Percentiles rank a stretch among this genome's conserved stretches.
These are phyloP conservation scores for Neostapfia colusana DNA, from an alignment of 176 grass and related monocot species.

Conservation along the genomic window DNA sequence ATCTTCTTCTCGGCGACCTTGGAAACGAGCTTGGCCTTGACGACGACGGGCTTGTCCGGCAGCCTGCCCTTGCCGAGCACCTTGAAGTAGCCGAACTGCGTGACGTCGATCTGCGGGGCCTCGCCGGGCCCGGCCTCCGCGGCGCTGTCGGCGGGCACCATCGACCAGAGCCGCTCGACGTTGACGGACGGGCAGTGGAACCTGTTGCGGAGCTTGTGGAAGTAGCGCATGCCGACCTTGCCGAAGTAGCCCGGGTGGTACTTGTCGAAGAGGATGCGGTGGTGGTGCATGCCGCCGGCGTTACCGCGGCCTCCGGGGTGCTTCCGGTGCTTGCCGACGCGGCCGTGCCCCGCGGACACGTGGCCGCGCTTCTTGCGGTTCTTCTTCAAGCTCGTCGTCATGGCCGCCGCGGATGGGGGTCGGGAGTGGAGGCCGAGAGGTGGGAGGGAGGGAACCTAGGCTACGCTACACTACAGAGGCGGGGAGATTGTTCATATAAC, in stretches of 20 bases:
- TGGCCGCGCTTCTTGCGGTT: slow-evolving; percentile 94
- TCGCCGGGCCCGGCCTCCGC: slow-evolving; percentile 47
- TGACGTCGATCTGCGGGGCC: slow-evolving; percentile 69
- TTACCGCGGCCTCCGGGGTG: slow-evolving; percentile 86
- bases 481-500: slow-evolving; percentile 21
- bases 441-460: slow-evolving; percentile 33
- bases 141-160: slow-evolving; percentile 66
- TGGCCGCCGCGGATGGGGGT: slow-evolving; percentile 23
- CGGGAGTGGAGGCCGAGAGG: slow-evolving; percentile 17
- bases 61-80: slow-evolving; percentile 78
- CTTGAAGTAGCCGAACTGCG: slow-evolving; percentile 95
- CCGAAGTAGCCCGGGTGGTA: slow-evolving; percentile 92
- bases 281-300: slow-evolving; percentile 96
- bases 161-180: slow-evolving; percentile 79
- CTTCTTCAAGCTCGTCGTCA: slow-evolving; percentile 90
- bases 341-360: slow-evolving; percentile 83
- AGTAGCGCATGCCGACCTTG: slow-evolving; percentile 97
- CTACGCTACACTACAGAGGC: neutral
- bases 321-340: slow-evolving; percentile 95
- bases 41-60: slow-evolving; percentile 63
- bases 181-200: slow-evolving; percentile 70
- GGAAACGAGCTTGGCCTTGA: slow-evolving; percentile 90
- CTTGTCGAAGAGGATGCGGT: slow-evolving; percentile 98
- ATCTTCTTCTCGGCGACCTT: slow-evolving; percentile 99
- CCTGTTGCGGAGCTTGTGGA: slow-evolving; percentile 87